These are phyloP conservation scores for Exophiala spinifera DNA, from an alignment of 2,329 filamentous ascomycete species.

Conservation along the genomic window DNA sequence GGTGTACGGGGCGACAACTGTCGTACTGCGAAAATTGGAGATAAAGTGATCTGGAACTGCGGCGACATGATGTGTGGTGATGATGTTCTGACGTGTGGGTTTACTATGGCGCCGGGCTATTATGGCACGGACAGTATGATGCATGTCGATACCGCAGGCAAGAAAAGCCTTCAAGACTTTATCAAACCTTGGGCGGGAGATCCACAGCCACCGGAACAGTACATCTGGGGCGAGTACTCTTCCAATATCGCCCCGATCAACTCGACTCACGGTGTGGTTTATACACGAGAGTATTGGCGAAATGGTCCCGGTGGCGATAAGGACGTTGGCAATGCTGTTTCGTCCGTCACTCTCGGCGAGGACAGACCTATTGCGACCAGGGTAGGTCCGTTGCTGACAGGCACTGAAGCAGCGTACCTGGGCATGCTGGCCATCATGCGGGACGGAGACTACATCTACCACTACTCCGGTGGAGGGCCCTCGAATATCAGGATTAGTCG, in stretches of 20 bases:
- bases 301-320: background rate
- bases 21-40: conserved; percentile 1
- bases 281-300: conserved; percentile 3
- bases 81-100: background rate
- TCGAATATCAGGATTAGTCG: conserved; percentile 1
- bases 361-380: background rate
- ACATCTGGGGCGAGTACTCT: conserved; percentile 7
- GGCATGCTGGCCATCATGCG: conserved; percentile 1
- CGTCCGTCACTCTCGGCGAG: conserved; percentile 3
- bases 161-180: background rate
- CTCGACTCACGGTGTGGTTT: conserved; percentile 5
- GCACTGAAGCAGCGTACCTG: background rate
- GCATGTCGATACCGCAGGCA: background rate
- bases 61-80: conserved; percentile 1
- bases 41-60: conserved; percentile 10
- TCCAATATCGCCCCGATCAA: conserved; percentile 7
- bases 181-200: conserved; percentile 1
- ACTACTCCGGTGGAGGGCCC: conserved; percentile 3
- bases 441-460: conserved; percentile 5
- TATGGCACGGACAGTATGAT: conserved; percentile 3
- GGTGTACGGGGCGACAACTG: conserved; percentile 3
- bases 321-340: conserved; percentile 2
- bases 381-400: conserved; percentile 2
- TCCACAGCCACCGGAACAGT: background rate
- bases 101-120: conserved; percentile 4